Evolutionary conservation across 2,329 filamentous ascomycete genomes (phyloP).

Genomic region (Fusarium globosum): DNA sequence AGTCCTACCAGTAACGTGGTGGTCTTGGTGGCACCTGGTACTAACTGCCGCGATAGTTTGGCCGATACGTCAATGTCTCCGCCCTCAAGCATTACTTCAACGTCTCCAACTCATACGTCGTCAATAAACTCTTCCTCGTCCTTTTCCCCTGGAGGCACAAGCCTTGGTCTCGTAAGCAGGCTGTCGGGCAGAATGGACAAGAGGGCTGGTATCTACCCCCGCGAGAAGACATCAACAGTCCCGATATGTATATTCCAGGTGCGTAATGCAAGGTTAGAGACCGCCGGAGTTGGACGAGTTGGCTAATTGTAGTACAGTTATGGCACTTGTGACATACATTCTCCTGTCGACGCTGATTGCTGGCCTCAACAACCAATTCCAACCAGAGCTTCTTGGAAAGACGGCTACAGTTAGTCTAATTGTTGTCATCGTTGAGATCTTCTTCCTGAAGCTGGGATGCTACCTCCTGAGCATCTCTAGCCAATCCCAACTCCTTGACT

Average conservation of each 20-base stretch:
- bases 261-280: slow-evolving; percentile 33
- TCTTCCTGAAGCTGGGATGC: slow-evolving; percentile 90
- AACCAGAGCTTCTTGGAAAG: slow-evolving; percentile 91
- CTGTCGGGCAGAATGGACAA: slow-evolving; percentile 74
- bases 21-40: not conserved
- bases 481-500: slow-evolving; percentile 90
- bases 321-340: slow-evolving; percentile 98
- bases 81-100: slow-evolving; percentile 99
- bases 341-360: slow-evolving; percentile 91
- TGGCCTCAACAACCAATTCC: slow-evolving; percentile 89
- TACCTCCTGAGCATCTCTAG: slow-evolving; percentile 95
- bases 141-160: slow-evolving; percentile 98
- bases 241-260: slow-evolving; percentile 97
- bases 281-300: not conserved
- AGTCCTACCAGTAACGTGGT: slow-evolving; percentile 45
- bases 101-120: slow-evolving; percentile 96
- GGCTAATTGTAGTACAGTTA: slow-evolving; percentile 63
- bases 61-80: slow-evolving; percentile 87
- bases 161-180: slow-evolving; percentile 94
- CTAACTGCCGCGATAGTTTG: slow-evolving; percentile 55
- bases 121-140: slow-evolving; percentile 91
- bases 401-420: slow-evolving; percentile 86
- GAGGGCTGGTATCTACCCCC: slow-evolving; percentile 88
- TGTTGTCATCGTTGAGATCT: slow-evolving; percentile 87
- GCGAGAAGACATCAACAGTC: slow-evolving; percentile 94